These are phyloP conservation scores for Puccinia polysora DNA, from an alignment of 1,284 basidiomycete species.

Conservation along the genomic window DNA sequence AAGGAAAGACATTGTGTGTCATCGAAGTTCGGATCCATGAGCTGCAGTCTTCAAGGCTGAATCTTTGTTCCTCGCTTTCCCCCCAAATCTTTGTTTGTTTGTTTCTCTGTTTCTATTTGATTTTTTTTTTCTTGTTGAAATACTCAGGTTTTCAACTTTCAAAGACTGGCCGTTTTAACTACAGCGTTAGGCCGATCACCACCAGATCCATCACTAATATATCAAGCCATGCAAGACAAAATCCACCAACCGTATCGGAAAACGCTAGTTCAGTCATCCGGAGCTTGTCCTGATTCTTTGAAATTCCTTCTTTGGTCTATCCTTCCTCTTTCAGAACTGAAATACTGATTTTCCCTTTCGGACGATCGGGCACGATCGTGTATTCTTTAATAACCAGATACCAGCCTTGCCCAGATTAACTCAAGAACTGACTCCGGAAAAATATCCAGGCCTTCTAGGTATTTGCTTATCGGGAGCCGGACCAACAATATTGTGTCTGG, in stretches of 20 bases:
- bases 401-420: constrained; percentile 89
- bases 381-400: constrained; percentile 60
- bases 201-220: constrained; percentile 88
- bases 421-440: constrained; percentile 74
- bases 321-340: no score
- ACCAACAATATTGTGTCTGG: constrained; percentile 94
- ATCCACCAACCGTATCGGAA: constrained; percentile 96
- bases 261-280: constrained; percentile 61
- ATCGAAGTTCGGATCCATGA: background rate
- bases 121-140: background rate
- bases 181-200: constrained; percentile 85
- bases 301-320: no score
- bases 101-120: constrained; percentile 15
- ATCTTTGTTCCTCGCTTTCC: background rate
- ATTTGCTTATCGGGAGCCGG: constrained; percentile 98
- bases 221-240: constrained; percentile 98
- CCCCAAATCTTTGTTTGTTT: constrained; percentile 24
- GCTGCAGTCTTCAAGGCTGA: background rate
- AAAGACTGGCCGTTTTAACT: constrained; percentile 93
- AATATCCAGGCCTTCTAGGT: constrained; percentile 87
- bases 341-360: background rate
- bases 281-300: no score
- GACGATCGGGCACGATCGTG: constrained; percentile 11
- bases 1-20: constrained; percentile 74
- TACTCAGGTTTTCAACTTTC: constrained; percentile 88